These are phyloP conservation scores for Euphorbia pulcherrima DNA, from an alignment of 345 rosid genomes.

Conservation along the genomic window DNA sequence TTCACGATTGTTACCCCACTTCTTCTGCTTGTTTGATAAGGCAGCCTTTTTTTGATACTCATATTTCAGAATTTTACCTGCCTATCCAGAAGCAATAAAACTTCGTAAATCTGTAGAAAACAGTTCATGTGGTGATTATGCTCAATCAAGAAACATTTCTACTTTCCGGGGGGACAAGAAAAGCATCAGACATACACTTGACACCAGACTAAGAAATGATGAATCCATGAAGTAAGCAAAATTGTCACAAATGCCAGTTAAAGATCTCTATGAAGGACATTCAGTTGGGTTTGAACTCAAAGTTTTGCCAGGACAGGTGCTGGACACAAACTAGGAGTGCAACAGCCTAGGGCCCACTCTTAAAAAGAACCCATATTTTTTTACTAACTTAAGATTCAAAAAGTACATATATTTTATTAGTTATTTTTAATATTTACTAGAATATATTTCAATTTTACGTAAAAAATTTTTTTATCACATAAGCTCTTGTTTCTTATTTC, in stretches of 20 bases:
- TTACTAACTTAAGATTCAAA: no score
- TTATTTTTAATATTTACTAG: no score
- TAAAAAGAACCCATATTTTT: no score
- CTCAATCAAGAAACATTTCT: neutral
- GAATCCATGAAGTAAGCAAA: neutral
- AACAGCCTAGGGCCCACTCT: no score
- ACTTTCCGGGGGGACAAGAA: neutral
- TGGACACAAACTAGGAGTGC: no score
- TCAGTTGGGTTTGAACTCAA: neutral
- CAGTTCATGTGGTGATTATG: neutral
- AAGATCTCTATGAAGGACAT: no score
- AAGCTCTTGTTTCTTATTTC: no score
- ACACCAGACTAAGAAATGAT: neutral
- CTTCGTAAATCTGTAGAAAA: neutral
- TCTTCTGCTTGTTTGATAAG: constrained; percentile 63
- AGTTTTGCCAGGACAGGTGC: no score
- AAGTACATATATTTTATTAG: no score
- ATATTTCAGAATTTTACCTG: constrained; percentile 81
- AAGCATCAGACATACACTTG: neutral
- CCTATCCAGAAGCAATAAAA: constrained; percentile 46
- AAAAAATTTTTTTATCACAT: no score
- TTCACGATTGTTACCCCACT: constrained; percentile 61
- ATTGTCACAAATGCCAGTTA: no score
- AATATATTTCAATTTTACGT: no score
- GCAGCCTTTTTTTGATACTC: constrained; percentile 86